phyloP scores from a whole-genome alignment of 805 yeast species.

The Kluyveromyces lactis region DNA sequence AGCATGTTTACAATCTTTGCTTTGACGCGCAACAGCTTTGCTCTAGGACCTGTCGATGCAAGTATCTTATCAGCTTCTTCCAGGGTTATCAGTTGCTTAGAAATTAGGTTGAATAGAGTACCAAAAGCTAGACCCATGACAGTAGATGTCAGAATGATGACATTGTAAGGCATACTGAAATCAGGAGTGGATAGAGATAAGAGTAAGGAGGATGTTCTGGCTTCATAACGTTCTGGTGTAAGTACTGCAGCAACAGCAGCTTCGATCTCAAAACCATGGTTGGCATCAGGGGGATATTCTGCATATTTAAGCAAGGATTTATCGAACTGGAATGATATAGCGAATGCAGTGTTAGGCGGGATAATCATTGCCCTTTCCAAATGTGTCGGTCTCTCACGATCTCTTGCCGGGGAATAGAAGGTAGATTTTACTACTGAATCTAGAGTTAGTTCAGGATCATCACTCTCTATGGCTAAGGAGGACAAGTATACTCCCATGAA shows the following conservation, averaged over 20 bases:
- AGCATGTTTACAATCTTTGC: neutral
- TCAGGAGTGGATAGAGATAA: conserved; percentile 92
- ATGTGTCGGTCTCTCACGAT: conserved; percentile 75
- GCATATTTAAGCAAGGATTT: conserved; percentile 75
- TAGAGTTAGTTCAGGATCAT: conserved; percentile 11
- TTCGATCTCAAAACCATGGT: conserved; percentile 92
- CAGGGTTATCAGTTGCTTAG: conserved; percentile 66
- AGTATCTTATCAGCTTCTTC: conserved; percentile 47
- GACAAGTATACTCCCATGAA: conserved; percentile 77
- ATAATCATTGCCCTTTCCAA: conserved; percentile 57
- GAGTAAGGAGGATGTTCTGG: conserved; percentile 81
- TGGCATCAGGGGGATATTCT: conserved; percentile 99
- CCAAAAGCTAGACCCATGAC: conserved; percentile 91
- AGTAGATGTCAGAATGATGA: conserved; percentile 87
- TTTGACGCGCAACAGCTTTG: conserved; percentile 2
- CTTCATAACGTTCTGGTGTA: conserved; percentile 35
- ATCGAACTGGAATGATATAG: conserved; percentile 72
- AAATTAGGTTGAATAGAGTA: conserved; percentile 66
- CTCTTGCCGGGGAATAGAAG: conserved; percentile 68
- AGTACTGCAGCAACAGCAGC: conserved; percentile 73
- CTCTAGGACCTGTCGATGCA: conserved; percentile 8
- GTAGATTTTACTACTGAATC: conserved; percentile 40
- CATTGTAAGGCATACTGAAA: conserved; percentile 97
- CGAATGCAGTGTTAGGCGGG: conserved; percentile 56
- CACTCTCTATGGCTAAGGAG: conserved; percentile 40